Conservation (phyloP, 108 stramenopile species). For the Skeletonema costatum region DNA sequence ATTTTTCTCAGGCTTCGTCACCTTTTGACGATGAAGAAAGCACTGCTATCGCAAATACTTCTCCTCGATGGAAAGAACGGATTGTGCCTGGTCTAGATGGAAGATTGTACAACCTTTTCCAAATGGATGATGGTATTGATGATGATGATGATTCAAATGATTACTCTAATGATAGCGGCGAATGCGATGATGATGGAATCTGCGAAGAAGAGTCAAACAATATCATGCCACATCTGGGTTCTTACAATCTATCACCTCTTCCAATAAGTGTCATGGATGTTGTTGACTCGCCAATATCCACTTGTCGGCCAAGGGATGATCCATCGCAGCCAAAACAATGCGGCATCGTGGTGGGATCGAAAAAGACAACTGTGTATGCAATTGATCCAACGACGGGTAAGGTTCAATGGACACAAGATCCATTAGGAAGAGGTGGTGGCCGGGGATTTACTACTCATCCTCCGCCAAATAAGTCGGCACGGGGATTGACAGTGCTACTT, state of each 20-base stretch:
- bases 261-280: conserved; percentile 63
- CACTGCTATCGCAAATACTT: neutral
- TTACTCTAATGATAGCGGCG: neutral
- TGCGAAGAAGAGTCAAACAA: neutral
- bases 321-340: conserved; percentile 45
- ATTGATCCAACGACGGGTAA: conserved; percentile 63
- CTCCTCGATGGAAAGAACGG: conserved; percentile 28
- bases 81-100: conserved; percentile 84
- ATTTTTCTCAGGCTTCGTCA: neutral
- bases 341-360: conserved; percentile 80
- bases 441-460: conserved; percentile 25
- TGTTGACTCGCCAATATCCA: conserved; percentile 62
- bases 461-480: conserved; percentile 2
- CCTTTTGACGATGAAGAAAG: neutral
- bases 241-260: conserved; percentile 23
- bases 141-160: conserved; percentile 26
- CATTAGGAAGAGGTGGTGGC: conserved; percentile 35
- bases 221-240: conserved; percentile 11
- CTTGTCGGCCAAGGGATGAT: conserved; percentile 32
- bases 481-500: conserved; percentile 55
- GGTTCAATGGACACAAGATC: conserved; percentile 61
- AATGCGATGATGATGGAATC: neutral
- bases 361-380: conserved; percentile 69
- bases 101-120: conserved; percentile 51
- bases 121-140: conserved; percentile 1